Evolutionary conservation across 495 filamentous ascomycete genomes (phyloP), one percentile per base, ranked within the genome.

Genomic region (Neurospora cerealis): DNA sequence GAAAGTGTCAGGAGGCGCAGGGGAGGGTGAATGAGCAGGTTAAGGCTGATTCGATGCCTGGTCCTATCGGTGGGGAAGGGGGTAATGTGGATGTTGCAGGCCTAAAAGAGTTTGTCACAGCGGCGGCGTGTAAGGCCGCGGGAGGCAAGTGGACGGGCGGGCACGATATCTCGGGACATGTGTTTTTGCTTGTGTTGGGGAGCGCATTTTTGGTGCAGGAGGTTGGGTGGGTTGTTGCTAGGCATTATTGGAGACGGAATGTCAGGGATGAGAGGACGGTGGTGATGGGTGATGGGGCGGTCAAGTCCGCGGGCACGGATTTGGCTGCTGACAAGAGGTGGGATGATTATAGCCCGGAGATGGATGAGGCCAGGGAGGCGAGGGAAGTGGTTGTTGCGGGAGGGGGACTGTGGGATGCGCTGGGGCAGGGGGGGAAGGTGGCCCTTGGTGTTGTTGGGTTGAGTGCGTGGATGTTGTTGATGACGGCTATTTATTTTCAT

Each of bases 401-500:
- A 74, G 74, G 72, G 76, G 40, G 72, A 13, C 21, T 42, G 17
- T 72, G 74, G 34, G 80, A 81, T 36, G 74, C 76, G 73, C 78
- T 84, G 72, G 83, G 85, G 7, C 72, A 83, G 8, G 85, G 83
- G 1, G 83, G 84, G 37, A 88, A 78, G 76, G 80, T 84, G 19
- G 86, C 84, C 10, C 75, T 89, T 79, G 87, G 78, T 60, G 79
- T 89, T 75, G 78, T 91, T 77, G 89, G 82, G 6, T 76, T 97
- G 78, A 91, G 89, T 74, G 91, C 89, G 88, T 98, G 94, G 92
- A 98, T 98, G 95, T 81, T 98, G 81, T 85, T 98, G 69, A 99
- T 99, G 96, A 99, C 96, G 54, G 93, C 95, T 13, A 92, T 94
- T 62, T 98, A 94, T 85, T 99, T 99, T 74, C 96, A 99, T 81